Conservation (phyloP, 768 basidiomycete genomes). For the Hortiboletus flavorubellus region DNA sequence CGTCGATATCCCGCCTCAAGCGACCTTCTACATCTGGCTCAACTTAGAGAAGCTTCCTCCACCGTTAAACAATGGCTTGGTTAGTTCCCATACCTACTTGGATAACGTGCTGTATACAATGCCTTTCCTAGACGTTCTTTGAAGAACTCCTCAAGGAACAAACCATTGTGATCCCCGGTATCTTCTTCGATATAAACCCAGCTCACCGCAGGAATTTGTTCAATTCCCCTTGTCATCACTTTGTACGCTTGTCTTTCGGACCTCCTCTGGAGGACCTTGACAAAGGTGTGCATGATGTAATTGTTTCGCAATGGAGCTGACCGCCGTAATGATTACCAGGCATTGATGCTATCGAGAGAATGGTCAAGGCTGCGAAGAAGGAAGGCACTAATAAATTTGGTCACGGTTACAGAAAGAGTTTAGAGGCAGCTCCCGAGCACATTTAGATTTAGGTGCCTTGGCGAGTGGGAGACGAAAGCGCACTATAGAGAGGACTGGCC, state of each 20-base stretch:
- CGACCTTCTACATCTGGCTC: constrained; percentile 96
- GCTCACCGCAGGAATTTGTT: constrained; percentile 85
- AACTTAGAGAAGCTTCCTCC: constrained; percentile 74
- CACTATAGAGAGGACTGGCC: background rate
- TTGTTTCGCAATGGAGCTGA: background rate
- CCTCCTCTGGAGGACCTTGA: constrained; percentile 79
- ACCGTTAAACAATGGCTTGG: constrained; percentile 86
- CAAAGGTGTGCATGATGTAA: constrained; percentile 45
- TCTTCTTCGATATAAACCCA: constrained; percentile 82
- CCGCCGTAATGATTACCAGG: constrained; percentile 37
- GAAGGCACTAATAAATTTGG: constrained; percentile 62
- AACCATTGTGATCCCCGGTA: constrained; percentile 88
- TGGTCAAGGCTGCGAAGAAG: constrained; percentile 67
- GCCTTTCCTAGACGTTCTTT: constrained; percentile 72
- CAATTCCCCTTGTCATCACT: constrained; percentile 87
- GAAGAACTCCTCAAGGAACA: constrained; percentile 89
- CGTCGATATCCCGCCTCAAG: constrained; percentile 69
- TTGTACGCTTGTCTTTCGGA: constrained; percentile 83
- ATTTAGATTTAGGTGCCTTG: constrained; percentile 14
- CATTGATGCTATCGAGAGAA: constrained; percentile 79
- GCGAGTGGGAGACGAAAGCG: too few species aligned
- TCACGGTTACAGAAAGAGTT: constrained; percentile 64
- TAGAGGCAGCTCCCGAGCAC: constrained; percentile 35
- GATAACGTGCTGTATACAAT: background rate
- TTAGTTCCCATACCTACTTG: constrained; percentile 31